phyloP scores from a whole-genome alignment of 768 basidiomycete genomes.

The Trametes meyenii region DNA sequence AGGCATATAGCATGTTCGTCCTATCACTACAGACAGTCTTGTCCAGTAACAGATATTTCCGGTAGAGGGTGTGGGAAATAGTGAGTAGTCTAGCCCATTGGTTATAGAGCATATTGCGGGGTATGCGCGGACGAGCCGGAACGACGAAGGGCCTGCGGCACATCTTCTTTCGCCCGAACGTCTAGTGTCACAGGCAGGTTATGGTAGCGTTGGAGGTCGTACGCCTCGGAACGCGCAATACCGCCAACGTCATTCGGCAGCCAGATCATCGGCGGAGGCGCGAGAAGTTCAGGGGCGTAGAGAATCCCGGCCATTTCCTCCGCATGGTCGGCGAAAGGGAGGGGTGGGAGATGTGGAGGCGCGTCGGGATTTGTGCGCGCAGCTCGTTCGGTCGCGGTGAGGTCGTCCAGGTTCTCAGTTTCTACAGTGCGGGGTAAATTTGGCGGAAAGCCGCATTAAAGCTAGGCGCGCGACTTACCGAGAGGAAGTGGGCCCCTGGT shows the following conservation, averaged over 20 bases:
- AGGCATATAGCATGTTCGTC: constrained; percentile 9
- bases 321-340: constrained; percentile 74
- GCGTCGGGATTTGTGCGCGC: constrained; percentile 79
- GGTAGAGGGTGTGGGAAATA: not conserved
- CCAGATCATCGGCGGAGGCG: constrained; percentile 81
- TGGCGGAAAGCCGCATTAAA: not conserved
- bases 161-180: constrained; percentile 57
- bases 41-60: not conserved
- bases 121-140: constrained; percentile 22
- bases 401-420: constrained; percentile 81
- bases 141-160: constrained; percentile 38
- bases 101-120: constrained; percentile 1
- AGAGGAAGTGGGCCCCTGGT: constrained; percentile 66
- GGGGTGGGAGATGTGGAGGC: constrained; percentile 68
- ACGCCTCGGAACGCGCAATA: constrained; percentile 73
- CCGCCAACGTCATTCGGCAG: constrained; percentile 79
- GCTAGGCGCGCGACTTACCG: constrained; percentile 46
- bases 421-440: constrained; percentile 38
- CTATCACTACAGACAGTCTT: constrained; percentile 3
- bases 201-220: constrained; percentile 77
- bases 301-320: constrained; percentile 78
- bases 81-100: not conserved
- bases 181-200: constrained; percentile 71
- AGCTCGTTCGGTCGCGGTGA: constrained; percentile 76
- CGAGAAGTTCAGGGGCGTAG: constrained; percentile 81